phyloP scores from a whole-genome alignment of 2,329 filamentous ascomycete genomes.

The Fusarium sp. region DNA sequence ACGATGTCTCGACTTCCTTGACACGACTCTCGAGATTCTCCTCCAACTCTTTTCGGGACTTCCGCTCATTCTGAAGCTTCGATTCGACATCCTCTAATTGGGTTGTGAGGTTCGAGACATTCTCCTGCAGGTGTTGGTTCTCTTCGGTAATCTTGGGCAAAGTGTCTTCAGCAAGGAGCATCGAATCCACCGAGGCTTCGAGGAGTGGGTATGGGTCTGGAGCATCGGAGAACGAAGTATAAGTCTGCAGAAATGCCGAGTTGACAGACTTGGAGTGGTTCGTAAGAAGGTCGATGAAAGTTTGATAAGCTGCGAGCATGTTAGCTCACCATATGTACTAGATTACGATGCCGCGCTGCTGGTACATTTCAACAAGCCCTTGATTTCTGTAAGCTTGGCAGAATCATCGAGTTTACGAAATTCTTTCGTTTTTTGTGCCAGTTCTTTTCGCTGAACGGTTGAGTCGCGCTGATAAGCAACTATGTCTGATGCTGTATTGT shows the following conservation, averaged over 20 bases:
- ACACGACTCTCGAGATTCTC: conserved; percentile 81
- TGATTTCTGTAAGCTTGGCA: conserved; percentile 88
- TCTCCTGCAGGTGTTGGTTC: conserved; percentile 87
- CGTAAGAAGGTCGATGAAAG: conserved; percentile 95
- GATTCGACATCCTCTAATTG: conserved; percentile 88
- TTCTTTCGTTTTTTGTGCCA: conserved; percentile 99
- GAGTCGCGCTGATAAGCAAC: conserved; percentile 93
- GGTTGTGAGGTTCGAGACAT: conserved; percentile 78
- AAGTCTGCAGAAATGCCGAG: conserved; percentile 91
- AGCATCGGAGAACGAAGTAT: conserved; percentile 93
- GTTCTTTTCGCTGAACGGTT: conserved; percentile 94
- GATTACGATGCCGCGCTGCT: background rate
- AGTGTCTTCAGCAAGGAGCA: conserved; percentile 92
- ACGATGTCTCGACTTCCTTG: conserved; percentile 90
- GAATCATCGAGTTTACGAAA: conserved; percentile 94
- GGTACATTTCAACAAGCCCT: conserved; percentile 85
- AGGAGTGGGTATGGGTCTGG: conserved; percentile 96
- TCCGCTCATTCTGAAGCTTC: conserved; percentile 82
- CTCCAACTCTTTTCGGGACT: conserved; percentile 80
- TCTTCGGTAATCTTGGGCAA: conserved; percentile 90
- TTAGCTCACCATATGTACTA: conserved; percentile 18
- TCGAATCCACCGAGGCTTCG: conserved; percentile 94
- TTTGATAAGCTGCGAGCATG: conserved; percentile 81
- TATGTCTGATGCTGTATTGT: conserved; percentile 94
- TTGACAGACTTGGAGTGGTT: conserved; percentile 96